Percentiles rank a stretch among this genome's conserved stretches.
Evolutionary conservation across 2,329 filamentous ascomycete species (phyloP).

Genomic region (Cladorrhinum sp.): DNA sequence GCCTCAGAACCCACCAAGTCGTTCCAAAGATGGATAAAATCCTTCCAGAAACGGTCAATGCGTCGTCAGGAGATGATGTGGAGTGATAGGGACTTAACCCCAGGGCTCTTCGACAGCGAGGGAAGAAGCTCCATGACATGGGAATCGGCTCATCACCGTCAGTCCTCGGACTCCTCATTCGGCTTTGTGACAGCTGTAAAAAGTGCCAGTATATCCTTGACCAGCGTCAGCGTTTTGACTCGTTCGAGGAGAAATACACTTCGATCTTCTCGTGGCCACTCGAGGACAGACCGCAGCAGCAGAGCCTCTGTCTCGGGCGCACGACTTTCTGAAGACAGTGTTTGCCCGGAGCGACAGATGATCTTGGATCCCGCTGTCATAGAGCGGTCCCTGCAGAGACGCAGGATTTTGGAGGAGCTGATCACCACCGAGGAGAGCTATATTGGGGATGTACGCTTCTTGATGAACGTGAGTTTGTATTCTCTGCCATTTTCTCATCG

Average conservation of each 20-base stretch:
- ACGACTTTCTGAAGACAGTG: constrained; percentile 65
- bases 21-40: constrained; percentile 73
- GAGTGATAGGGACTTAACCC: constrained; percentile 27
- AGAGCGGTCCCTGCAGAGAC: constrained; percentile 69
- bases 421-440: constrained; percentile 85
- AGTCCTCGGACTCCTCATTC: constrained; percentile 71
- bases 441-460: constrained; percentile 78
- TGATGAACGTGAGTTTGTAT: constrained; percentile 74
- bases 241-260: constrained; percentile 54
- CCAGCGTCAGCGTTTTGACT: constrained; percentile 66
- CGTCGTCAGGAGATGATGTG: constrained; percentile 36
- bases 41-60: constrained; percentile 57
- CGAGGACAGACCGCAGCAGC: constrained; percentile 61
- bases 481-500: neutral
- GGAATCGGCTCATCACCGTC: constrained; percentile 40
- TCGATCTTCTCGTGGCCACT: constrained; percentile 54
- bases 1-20: constrained; percentile 37
- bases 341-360: constrained; percentile 53
- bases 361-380: constrained; percentile 65
- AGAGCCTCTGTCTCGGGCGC: constrained; percentile 57
- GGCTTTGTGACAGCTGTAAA: constrained; percentile 77
- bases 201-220: constrained; percentile 75
- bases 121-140: constrained; percentile 25
- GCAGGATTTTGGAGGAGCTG: constrained; percentile 79
- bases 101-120: constrained; percentile 35